These are phyloP conservation scores for Selaginella moellendorffii DNA, from an alignment of 75 land plant genomes.

Conservation along the genomic window DNA sequence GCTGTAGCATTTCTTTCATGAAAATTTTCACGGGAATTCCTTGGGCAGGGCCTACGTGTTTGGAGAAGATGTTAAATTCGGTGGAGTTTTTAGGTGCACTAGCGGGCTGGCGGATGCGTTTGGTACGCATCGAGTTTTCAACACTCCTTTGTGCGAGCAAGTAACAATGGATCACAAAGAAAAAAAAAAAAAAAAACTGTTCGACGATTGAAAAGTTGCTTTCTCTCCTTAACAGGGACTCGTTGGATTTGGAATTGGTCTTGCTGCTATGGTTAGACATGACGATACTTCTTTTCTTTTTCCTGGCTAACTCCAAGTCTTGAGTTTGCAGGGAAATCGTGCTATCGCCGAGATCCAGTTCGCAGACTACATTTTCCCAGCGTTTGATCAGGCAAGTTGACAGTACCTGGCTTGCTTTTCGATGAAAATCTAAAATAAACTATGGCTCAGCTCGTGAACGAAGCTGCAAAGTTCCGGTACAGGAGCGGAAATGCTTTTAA, in stretches of 20 bases:
- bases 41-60: slow-evolving; percentile 78
- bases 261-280: slow-evolving; percentile 73
- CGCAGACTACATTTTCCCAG: slow-evolving; percentile 97
- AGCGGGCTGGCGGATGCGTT: slow-evolving; percentile 73
- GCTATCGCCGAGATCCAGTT: slow-evolving; percentile 99
- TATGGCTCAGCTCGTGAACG: slow-evolving; percentile 94
- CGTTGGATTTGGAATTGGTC: slow-evolving; percentile 94
- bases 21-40: no score
- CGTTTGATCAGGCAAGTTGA: slow-evolving; percentile 94
- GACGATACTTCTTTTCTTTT: not conserved
- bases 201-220: no score
- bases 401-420: no score
- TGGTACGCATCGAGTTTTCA: slow-evolving; percentile 86
- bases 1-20: no score
- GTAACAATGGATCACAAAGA: slow-evolving; percentile 27
- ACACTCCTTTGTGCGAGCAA: slow-evolving; percentile 98
- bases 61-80: slow-evolving; percentile 97
- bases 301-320: not conserved
- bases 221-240: slow-evolving; percentile 43
- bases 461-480: slow-evolving; percentile 96
- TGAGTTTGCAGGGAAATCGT: slow-evolving; percentile 60
- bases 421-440: no score
- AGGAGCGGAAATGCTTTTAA: slow-evolving; percentile 94
- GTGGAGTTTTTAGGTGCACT: slow-evolving; percentile 97
- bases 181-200: no score